Conservation (phyloP, 176 grass and related monocot genomes). For the maize (Zea mays) region DNA sequence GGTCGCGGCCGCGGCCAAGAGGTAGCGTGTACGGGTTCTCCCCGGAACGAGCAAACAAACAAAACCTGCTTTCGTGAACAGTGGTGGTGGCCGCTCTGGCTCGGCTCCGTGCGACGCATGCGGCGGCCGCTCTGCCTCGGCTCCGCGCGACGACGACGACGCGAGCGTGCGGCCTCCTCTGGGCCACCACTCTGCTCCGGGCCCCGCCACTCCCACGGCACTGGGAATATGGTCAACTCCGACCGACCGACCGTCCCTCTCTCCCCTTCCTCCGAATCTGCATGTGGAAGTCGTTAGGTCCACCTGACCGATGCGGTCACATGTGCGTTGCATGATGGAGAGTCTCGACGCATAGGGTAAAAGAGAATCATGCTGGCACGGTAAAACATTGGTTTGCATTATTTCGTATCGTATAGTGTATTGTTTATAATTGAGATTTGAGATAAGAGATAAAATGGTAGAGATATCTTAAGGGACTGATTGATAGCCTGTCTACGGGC, state of each 20-base stretch:
- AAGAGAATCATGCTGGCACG: too few relatives aligned
- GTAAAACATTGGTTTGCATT: too few relatives aligned
- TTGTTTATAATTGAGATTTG: too few relatives aligned
- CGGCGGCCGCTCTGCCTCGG: background rate
- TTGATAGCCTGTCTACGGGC: too few relatives aligned
- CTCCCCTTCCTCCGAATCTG: background rate
- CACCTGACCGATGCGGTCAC: slow-evolving; percentile 26
- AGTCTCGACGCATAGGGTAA: background rate
- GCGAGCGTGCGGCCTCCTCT: background rate
- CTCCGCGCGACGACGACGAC: background rate
- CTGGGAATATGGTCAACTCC: background rate
- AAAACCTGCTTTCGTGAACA: background rate
- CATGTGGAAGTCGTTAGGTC: slow-evolving; percentile 42
- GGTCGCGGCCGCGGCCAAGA: background rate
- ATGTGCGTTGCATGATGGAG: background rate
- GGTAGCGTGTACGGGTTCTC: background rate
- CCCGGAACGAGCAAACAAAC: slow-evolving; percentile 11
- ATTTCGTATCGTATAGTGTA: too few relatives aligned
- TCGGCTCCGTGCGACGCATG: background rate
- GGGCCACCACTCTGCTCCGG: slow-evolving; percentile 10
- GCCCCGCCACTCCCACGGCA: background rate
- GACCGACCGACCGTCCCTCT: background rate
- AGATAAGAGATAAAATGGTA: too few relatives aligned
- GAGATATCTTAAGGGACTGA: too few relatives aligned
- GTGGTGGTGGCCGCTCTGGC: background rate